phyloP scores from a whole-genome alignment of 2,329 filamentous ascomycete species.

The Trichophaea hybrida region DNA sequence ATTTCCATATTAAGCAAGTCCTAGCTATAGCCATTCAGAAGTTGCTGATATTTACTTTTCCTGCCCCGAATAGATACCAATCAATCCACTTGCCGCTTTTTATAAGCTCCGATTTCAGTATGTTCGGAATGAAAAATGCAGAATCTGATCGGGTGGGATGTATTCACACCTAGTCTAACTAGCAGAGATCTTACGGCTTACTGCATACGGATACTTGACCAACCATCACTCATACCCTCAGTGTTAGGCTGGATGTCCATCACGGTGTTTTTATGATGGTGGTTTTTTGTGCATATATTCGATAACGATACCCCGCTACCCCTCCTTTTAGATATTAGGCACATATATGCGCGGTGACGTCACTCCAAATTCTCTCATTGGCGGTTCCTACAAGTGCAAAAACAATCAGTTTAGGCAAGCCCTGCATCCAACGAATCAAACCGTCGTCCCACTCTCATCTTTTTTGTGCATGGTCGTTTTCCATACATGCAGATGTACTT shows the following conservation, averaged over 20 bases:
- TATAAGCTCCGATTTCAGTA: too few species aligned
- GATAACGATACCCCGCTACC: background rate
- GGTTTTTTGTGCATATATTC: background rate
- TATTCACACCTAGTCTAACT: background rate
- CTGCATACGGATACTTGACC: background rate
- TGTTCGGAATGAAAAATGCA: background rate
- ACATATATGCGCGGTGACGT: background rate
- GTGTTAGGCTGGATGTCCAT: background rate
- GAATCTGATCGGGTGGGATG: background rate
- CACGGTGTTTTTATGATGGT: background rate
- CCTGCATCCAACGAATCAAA: background rate
- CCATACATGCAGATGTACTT: background rate
- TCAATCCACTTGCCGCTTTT: too few species aligned
- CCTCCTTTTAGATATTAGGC: background rate
- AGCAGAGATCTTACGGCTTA: background rate
- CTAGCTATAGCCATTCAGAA: too few species aligned
- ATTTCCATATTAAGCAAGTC: too few species aligned
- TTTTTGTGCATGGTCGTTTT: background rate
- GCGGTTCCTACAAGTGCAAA: background rate
- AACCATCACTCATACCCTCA: too few species aligned
- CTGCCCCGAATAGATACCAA: too few species aligned
- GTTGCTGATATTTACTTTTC: too few species aligned
- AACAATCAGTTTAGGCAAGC: background rate
- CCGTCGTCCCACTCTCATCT: background rate
- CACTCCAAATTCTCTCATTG: background rate